phyloP scores from a whole-genome alignment of 768 basidiomycete species.

The Ramaria sp. region DNA sequence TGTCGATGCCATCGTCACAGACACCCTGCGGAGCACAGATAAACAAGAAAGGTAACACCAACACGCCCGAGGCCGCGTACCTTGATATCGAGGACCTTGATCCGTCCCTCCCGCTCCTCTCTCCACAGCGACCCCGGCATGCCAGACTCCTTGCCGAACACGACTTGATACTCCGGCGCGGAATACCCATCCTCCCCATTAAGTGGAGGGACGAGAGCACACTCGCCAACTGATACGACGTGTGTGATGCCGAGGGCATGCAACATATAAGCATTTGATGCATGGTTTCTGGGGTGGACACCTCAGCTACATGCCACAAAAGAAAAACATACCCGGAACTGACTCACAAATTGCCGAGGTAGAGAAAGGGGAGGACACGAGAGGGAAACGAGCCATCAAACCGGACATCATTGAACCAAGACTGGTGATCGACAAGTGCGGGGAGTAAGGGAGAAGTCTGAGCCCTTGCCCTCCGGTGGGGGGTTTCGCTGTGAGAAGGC shows the following conservation, averaged over 20 bases:
- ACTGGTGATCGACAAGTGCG: constrained; percentile 58
- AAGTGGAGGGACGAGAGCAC: constrained; percentile 75
- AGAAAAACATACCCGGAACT: constrained; percentile 13
- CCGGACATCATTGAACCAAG: constrained; percentile 90
- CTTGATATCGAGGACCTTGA: constrained; percentile 85
- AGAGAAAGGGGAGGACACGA: constrained; percentile 84
- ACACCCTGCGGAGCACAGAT: constrained; percentile 36
- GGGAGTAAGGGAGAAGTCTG: constrained; percentile 60
- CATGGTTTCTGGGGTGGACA: constrained; percentile 59
- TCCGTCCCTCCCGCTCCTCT: constrained; percentile 80
- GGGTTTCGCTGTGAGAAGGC: neutral
- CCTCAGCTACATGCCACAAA: constrained; percentile 10
- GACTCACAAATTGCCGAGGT: constrained; percentile 88
- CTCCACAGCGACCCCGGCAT: constrained; percentile 62
- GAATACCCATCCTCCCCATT: constrained; percentile 11
- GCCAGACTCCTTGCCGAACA: constrained; percentile 8
- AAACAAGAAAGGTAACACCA: neutral
- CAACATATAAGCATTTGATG: constrained; percentile 90
- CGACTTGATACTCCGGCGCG: constrained; percentile 10
- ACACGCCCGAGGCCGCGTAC: constrained; percentile 6
- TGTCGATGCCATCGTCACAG: constrained; percentile 95
- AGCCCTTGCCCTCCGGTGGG: constrained; percentile 46
- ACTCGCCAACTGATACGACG: constrained; percentile 95
- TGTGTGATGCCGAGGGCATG: constrained; percentile 94
- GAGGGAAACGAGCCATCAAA: constrained; percentile 97